Base-by-base conservation (phyloP, 2,329 filamentous ascomycete genomes). In the Sporothrix curviconia region DNA sequence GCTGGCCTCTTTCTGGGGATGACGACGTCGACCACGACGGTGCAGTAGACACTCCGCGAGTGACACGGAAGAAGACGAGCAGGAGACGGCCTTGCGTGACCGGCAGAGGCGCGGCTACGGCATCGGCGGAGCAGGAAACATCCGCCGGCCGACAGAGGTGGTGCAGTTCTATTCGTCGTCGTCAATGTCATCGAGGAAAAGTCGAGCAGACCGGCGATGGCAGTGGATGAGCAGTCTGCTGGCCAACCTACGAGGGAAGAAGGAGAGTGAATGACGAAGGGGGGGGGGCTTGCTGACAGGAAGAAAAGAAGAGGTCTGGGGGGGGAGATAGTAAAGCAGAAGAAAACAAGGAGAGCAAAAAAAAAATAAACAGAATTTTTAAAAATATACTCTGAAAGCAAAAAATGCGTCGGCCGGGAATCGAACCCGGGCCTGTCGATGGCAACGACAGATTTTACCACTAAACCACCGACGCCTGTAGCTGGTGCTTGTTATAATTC, bases 91-190 rank as follows among this genome's bases (percentile, higher is more conserved):
- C 3, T 56, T 60, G 39, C 59, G 68, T 30, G 67, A 70, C 47
- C 61, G 65, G 8, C 69, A 72, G 59, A 61, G 70, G 30, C 64
- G 72, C 24, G 69, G 71, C 3, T 74, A 72, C 55, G 71, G 72
- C 15, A 74, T 74, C 37, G 72, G 72, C 3, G 72, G 71, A 2
- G 68, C 67, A 14, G 71, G 71, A 0, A 74, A 74, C 56, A 74
- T 74, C 14, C 66, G 71, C 22, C 62, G 67, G 15, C 63, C 66
- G 5, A 69, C 66, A 1, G 68, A 70, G n/a, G 66, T 69, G 11
- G 63, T 68, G 4, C 61, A 62, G 36, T 64, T 63, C 30, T 44
- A 60, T 34, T 57, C 59, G 5, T 51, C 53, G 15, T 32, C 28
- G 28, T 32, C 28, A 11, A 6, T 11, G 28, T 32, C 28, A 11